Conservation (phyloP, 139 green algal species). For the Auxenochlorella pyrenoidosa region DNA sequence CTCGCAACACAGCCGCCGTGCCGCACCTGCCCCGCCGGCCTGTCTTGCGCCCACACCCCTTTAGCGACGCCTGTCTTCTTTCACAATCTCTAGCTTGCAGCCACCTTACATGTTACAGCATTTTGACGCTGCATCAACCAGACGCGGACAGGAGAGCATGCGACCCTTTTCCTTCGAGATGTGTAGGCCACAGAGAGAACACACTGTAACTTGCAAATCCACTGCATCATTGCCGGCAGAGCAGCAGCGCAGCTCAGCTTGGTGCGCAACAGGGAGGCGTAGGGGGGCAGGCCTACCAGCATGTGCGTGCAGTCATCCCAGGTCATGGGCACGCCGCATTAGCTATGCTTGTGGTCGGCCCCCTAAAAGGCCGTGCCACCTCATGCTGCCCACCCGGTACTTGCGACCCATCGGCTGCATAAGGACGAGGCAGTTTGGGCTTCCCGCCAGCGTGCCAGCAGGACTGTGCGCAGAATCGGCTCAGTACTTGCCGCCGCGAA, state of each 20-base stretch:
- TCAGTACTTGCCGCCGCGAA: constrained; percentile 17
- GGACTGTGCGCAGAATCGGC: neutral
- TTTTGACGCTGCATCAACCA: neutral
- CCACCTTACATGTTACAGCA: neutral
- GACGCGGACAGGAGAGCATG: neutral
- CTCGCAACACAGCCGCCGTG: neutral
- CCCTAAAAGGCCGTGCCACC: too few species aligned
- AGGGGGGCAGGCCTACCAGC: too few species aligned
- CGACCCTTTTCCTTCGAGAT: neutral
- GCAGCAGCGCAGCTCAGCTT: neutral
- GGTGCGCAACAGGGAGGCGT: too few species aligned
- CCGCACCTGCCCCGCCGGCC: too few species aligned
- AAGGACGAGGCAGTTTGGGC: too few species aligned
- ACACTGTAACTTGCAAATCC: neutral
- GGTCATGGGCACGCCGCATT: too few species aligned
- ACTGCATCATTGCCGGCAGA: neutral
- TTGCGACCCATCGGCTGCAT: too few species aligned
- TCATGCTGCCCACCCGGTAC: too few species aligned
- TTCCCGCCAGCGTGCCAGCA: neutral
- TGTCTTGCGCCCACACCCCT: too few species aligned
- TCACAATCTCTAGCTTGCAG: neutral
- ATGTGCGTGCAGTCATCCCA: too few species aligned
- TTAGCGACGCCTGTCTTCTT: neutral
- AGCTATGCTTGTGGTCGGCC: too few species aligned
- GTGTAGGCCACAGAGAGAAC: neutral